Conservation (phyloP, 23 red algal species). For the Gracilaria caudata region DNA sequence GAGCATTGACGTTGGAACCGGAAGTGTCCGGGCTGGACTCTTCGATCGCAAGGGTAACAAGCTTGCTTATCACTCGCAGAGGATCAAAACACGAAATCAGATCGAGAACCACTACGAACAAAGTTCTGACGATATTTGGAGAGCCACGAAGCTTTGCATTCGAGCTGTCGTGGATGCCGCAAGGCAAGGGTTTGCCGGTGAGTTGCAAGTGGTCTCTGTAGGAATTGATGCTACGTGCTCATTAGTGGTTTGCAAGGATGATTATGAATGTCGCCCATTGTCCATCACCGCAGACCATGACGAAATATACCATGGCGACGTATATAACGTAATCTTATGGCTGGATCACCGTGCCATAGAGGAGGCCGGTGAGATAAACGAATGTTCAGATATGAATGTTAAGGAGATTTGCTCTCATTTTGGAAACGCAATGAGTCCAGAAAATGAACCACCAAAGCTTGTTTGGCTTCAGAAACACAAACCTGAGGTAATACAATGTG, state of each 20-base stretch:
- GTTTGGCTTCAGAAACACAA: conserved; percentile 60
- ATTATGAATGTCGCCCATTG: conserved; percentile 13
- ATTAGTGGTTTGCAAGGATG: conserved; percentile 46
- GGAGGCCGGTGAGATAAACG: conserved; percentile 73
- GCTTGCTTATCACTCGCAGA: conserved; percentile 22
- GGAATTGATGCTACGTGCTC: conserved; percentile 79
- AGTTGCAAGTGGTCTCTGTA: conserved; percentile 33
- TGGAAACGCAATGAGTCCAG: conserved; percentile 68
- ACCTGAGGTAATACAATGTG: conserved; percentile 36
- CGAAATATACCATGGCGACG: conserved; percentile 24
- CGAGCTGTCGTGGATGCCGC: not conserved
- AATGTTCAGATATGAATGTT: not conserved
- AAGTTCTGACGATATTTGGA: conserved; percentile 73
- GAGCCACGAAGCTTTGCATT: conserved; percentile 27
- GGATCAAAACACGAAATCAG: conserved; percentile 51
- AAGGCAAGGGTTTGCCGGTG: not conserved
- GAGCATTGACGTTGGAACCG: conserved; percentile 59
- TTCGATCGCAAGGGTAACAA: conserved; percentile 27
- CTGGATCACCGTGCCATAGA: conserved; percentile 80
- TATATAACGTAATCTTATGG: conserved; percentile 79
- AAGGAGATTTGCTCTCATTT: conserved; percentile 34
- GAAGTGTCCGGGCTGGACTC: conserved; percentile 61
- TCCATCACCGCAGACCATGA: conserved; percentile 9
- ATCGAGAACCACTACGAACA: conserved; percentile 72
- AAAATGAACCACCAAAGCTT: conserved; percentile 88